phyloP scores from a whole-genome alignment of 2,329 filamentous ascomycete genomes.

The Lachnellula cervina region DNA sequence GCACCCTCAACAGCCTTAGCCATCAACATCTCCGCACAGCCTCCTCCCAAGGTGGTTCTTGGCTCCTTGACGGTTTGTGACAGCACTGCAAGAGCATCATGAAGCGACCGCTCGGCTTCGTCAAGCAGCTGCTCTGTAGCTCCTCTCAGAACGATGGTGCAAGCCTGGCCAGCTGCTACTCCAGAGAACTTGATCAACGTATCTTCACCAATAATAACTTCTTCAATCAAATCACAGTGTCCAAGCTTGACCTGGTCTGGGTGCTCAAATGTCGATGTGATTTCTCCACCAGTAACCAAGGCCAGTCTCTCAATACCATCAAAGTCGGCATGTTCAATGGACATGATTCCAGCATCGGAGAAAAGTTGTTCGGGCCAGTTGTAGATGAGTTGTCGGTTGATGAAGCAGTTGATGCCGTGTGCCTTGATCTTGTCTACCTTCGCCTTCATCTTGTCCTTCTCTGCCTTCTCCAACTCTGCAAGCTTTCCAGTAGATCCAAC shows the following conservation, averaged over 20 bases:
- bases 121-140: conserved; percentile 96
- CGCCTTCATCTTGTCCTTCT: conserved; percentile 98
- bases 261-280: conserved; percentile 96
- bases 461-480: conserved; percentile 96
- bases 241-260: conserved; percentile 96
- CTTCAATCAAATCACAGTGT: conserved; percentile 91
- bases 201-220: conserved; percentile 97
- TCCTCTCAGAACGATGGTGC: conserved; percentile 92
- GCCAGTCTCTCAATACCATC: conserved; percentile 95
- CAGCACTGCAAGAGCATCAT: conserved; percentile 92
- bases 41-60: conserved; percentile 87
- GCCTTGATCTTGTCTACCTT: conserved; percentile 99
- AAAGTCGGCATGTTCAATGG: conserved; percentile 98
- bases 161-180: conserved; percentile 87
- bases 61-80: conserved; percentile 96
- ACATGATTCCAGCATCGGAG: conserved; percentile 94
- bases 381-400: conserved; percentile 98
- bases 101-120: conserved; percentile 91
- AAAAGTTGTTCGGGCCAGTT: conserved; percentile 99
- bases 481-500: conserved; percentile 94
- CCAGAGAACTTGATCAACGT: conserved; percentile 97
- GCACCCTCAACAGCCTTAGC: conserved; percentile 94
- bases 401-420: conserved; percentile 99
- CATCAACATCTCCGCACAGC: conserved; percentile 98
- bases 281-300: conserved; percentile 93